phyloP scores from a whole-genome alignment of 2,329 filamentous ascomycete species.

The Verticillium tricorpus region DNA sequence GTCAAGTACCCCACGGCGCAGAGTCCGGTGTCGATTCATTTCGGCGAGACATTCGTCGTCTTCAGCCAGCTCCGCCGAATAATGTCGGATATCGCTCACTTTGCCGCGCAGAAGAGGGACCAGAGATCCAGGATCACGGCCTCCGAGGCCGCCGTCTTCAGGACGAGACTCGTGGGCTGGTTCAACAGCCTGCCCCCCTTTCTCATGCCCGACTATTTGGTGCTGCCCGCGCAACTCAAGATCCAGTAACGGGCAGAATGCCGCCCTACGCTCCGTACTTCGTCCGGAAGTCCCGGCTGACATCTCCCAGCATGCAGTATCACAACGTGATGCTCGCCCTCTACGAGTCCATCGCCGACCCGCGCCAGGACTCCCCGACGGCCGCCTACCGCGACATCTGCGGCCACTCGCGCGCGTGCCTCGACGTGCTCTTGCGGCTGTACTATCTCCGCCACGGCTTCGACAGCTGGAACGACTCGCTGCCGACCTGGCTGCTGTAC shows the following conservation, averaged over 20 bases:
- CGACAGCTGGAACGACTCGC: slow-evolving; percentile 14
- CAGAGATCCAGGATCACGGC: slow-evolving; percentile 10
- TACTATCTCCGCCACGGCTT: slow-evolving; percentile 26
- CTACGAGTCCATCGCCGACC: slow-evolving; percentile 19
- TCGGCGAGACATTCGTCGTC: slow-evolving; percentile 22
- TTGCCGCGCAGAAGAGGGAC: not conserved
- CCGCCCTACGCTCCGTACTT: not conserved
- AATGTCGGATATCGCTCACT: slow-evolving; percentile 24
- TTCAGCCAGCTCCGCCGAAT: slow-evolving; percentile 23
- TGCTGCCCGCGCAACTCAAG: slow-evolving; percentile 27
- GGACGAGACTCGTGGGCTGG: slow-evolving; percentile 19
- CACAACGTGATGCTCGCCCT: slow-evolving; percentile 28
- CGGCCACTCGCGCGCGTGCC: slow-evolving; percentile 8
- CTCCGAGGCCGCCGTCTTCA: slow-evolving; percentile 16
- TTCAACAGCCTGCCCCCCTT: slow-evolving; percentile 18
- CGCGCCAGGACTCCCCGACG: not conserved
- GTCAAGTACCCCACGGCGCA: slow-evolving; percentile 26
- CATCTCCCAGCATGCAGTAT: slow-evolving; percentile 27
- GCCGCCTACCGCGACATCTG: not conserved
- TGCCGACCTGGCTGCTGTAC: slow-evolving; percentile 10
- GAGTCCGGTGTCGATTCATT: slow-evolving; percentile 14
- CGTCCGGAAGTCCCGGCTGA: not conserved
- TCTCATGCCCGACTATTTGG: slow-evolving; percentile 21
- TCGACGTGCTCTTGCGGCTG: slow-evolving; percentile 22
- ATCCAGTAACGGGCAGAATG: slow-evolving; percentile 24